Conservation (phyloP, 208 protist genomes). For the Acanthamoeba polyphaga region DNA sequence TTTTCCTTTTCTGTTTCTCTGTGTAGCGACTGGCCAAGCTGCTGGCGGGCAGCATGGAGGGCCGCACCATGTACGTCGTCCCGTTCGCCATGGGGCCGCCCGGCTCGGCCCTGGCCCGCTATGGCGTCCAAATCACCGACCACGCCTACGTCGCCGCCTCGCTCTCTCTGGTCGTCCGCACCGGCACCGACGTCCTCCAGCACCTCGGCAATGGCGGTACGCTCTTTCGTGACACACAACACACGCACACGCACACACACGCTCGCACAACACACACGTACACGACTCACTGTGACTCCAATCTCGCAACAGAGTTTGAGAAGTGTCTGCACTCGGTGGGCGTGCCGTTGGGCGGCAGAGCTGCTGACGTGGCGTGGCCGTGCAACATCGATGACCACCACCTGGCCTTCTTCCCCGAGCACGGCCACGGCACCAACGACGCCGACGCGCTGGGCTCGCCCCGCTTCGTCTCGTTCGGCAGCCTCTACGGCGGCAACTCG, state of each 20-base stretch:
- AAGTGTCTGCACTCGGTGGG: slow-evolving; percentile 88
- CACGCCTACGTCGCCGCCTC: slow-evolving; percentile 88
- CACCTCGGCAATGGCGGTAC: slow-evolving; percentile 42
- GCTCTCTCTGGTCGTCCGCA: slow-evolving; percentile 84
- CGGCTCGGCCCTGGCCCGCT: slow-evolving; percentile 81
- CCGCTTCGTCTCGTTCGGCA: slow-evolving; percentile 87
- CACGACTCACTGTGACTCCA: slow-evolving; percentile 78
- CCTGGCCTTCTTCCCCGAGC: slow-evolving; percentile 90
- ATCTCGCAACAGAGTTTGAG: neutral
- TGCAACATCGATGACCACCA: slow-evolving; percentile 86
- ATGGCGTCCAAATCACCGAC: slow-evolving; percentile 90
- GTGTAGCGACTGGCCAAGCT: slow-evolving; percentile 87
- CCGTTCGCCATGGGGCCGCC: slow-evolving; percentile 91
- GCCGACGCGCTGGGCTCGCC: slow-evolving; percentile 92
- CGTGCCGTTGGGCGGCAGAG: slow-evolving; percentile 78
- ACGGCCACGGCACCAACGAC: slow-evolving; percentile 90
- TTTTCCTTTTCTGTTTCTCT: too few species aligned
- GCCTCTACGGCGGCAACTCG: slow-evolving; percentile 92
- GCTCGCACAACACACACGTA: too few species aligned
- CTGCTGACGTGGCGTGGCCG: slow-evolving; percentile 88
- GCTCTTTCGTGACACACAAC: neutral
- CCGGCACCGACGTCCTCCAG: slow-evolving; percentile 77
- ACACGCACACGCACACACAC: too few species aligned
- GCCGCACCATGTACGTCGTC: slow-evolving; percentile 91
- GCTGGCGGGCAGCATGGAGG: slow-evolving; percentile 88